These are phyloP conservation scores for Cryphonectria naterciae DNA, from an alignment of 2,329 filamentous ascomycete genomes.

Conservation along the genomic window DNA sequence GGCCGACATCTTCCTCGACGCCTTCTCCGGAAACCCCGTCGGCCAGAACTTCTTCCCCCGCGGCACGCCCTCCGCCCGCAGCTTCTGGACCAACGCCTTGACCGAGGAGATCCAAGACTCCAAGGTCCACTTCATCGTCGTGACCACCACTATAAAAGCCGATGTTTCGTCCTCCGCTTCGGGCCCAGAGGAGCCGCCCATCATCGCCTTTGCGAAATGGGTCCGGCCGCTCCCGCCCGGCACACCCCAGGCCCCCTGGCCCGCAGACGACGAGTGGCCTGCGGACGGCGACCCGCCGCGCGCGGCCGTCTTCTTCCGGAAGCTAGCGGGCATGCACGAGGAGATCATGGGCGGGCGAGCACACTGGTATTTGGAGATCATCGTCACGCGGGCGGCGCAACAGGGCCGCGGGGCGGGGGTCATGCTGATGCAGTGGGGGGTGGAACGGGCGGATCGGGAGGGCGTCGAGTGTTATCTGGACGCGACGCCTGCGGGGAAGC, in stretches of 20 bases:
- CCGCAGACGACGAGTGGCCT: constrained; percentile 44
- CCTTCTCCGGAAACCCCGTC: constrained; percentile 47
- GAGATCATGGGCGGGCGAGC: constrained; percentile 45
- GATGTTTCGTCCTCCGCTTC: constrained; percentile 1
- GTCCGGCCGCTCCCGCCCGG: constrained; percentile 35
- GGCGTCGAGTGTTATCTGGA: constrained; percentile 53
- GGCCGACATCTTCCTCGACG: constrained; percentile 48
- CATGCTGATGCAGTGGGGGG: constrained; percentile 52
- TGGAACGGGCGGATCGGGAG: constrained; percentile 48
- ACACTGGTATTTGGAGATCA: constrained; percentile 55
- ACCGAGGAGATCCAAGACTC: constrained; percentile 46
- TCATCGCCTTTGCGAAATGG: constrained; percentile 57
- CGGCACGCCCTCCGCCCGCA: constrained; percentile 31
- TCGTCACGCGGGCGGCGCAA: constrained; percentile 47
- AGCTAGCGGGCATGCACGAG: constrained; percentile 41
- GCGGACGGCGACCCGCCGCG: constrained; percentile 42
- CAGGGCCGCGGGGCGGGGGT: constrained; percentile 52
- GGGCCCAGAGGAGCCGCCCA: constrained; percentile 38
- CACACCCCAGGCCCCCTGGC: constrained; percentile 32
- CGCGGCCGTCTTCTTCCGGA: constrained; percentile 46
- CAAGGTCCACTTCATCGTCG: constrained; percentile 44
- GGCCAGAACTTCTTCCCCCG: constrained; percentile 44
- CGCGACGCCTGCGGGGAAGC: constrained; percentile 51
- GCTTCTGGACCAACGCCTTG: constrained; percentile 43
- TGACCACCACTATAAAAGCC: constrained; percentile 32